Evolutionary conservation across 495 filamentous ascomycete genomes (phyloP), one percentile per base, ranked within the genome.

Genomic region (Neurospora sp.): DNA sequence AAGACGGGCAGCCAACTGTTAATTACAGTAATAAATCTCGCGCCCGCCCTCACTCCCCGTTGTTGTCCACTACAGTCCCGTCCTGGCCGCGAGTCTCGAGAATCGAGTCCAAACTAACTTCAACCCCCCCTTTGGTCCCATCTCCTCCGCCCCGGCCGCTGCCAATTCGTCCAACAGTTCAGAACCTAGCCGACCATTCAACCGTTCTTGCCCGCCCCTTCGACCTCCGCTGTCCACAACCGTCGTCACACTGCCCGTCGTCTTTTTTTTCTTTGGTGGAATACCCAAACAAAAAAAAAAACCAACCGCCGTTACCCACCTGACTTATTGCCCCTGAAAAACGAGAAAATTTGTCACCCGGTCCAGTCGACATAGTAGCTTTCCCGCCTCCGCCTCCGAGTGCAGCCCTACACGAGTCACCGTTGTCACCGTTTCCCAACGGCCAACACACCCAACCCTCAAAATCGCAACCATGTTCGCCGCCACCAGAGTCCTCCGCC

Each of bases 401-500:
- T 61, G 53, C 53, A 61, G 53, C 53, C 22, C 53, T 61, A 61
- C 53, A 61, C 53, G 14, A 61, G 53, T 61, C 22, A 61, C 22
- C 22, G 53, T 61, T 61, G 53, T 61, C 53, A 73, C 61, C 65
- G 44, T 45, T 41, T 42, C 70, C 39, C 42, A 42, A 73, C 37
- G 31, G 31, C 9, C 53, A 40, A 44, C 42, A 69, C 71, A 27
- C 22, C 68, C 8, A 70, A 61, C 70, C 14, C 69, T 39, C 44
- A 70, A 38, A 10, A n/a, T 42, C 41, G 37, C 71, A 47, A 84
- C 75, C 72, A 88, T 95, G 90, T 89, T 86, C 78, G 84, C 53
- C 22, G 53, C 88, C 73, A 91, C 93, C 73, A 83, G 84, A 77
- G 86, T 83, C 75, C 86, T 95, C 72, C 88, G 90, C 77, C 88